Evolutionary conservation across 1,284 basidiomycete genomes (phyloP), one percentile per base, ranked within the genome.

Genomic region (Irpex sp.): DNA sequence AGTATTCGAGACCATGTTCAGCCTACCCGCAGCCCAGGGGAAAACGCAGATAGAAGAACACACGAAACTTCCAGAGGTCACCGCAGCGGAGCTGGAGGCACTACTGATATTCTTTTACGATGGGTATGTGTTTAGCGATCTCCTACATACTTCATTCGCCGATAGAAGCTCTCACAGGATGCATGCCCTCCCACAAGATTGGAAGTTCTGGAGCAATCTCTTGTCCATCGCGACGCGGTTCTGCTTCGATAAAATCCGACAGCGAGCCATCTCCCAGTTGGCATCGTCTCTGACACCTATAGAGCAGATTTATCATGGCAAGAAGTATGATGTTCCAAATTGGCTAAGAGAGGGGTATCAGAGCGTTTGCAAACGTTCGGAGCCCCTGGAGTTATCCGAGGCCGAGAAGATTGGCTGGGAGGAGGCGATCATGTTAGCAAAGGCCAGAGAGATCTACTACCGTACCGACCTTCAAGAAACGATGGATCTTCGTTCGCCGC

Each of bases 341-440:
- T 81, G 80, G 80, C 73, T 79, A n/a, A 69, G 68, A 1, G 72
- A 74, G 0, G 77, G 79, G 1, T 79, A 78, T 67, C 70, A 71
- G 0, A 74, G 73, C 13, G 66, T 81, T 13, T 77, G 77, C 61
- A 69, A 72, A 57, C 72, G 60, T 4, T 5, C 11, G 2, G 37
- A 55, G 4, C 48, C 63, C 17, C n/a, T 64, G 4, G 44, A 51
- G 4, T 3, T 34, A 56, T 3, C 9, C 21, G 54, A 56, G 54
- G 26, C 54, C 9, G 9, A 52, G 21, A 52, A 19, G 6, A 52
- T 52, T 19, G 51, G 51, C 21, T 52, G 51, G 51, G 51, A 52
- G 6, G 6, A 3, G 13, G 51, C 51, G 21, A 52, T 52, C 9
- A 9, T 52, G 19, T 7, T 52, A 3, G 51, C 51, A 19, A 13